Conservation (phyloP, 495 filamentous ascomycete species). For the Annulohypoxylon nitens region DNA sequence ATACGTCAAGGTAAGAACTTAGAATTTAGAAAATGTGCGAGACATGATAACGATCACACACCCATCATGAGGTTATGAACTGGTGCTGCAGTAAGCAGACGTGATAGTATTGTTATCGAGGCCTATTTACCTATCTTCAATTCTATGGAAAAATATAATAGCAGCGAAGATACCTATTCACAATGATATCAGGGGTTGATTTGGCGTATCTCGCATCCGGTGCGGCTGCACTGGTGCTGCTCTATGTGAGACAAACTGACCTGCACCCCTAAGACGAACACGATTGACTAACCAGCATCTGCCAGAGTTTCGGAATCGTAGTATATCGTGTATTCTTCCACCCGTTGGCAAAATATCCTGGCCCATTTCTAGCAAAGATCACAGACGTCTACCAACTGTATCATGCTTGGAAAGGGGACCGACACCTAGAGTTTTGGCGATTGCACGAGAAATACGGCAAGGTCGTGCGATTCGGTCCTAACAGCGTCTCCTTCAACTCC, state of each 20-base stretch:
- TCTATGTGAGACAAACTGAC: constrained; percentile 40
- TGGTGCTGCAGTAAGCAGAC: neutral
- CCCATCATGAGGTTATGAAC: neutral
- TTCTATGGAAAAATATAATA: neutral
- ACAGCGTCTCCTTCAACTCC: constrained; percentile 70
- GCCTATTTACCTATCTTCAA: neutral
- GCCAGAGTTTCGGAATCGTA: constrained; percentile 48
- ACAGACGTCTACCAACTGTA: constrained; percentile 69
- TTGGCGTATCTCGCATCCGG: constrained; percentile 21
- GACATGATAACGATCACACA: neutral
- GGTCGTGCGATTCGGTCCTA: constrained; percentile 72
- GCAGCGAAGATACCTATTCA: neutral
- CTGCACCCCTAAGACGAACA: neutral
- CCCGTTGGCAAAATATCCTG: constrained; percentile 75
- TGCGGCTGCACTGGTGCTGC: constrained; percentile 29
- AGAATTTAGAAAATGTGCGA: neutral
- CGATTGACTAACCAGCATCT: constrained; percentile 27
- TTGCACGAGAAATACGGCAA: constrained; percentile 71
- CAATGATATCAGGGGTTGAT: constrained; percentile 10
- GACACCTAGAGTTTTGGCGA: constrained; percentile 69
- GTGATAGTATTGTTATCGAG: neutral
- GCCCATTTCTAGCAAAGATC: constrained; percentile 69
- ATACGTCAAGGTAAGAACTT: neutral
- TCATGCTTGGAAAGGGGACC: constrained; percentile 70
- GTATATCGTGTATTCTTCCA: constrained; percentile 72